Percentiles rank a stretch among this genome's conserved stretches.
These are phyloP conservation scores for Mortierella sp. DNA, from an alignment of 371 early-diverging fungal species.

Conservation along the genomic window DNA sequence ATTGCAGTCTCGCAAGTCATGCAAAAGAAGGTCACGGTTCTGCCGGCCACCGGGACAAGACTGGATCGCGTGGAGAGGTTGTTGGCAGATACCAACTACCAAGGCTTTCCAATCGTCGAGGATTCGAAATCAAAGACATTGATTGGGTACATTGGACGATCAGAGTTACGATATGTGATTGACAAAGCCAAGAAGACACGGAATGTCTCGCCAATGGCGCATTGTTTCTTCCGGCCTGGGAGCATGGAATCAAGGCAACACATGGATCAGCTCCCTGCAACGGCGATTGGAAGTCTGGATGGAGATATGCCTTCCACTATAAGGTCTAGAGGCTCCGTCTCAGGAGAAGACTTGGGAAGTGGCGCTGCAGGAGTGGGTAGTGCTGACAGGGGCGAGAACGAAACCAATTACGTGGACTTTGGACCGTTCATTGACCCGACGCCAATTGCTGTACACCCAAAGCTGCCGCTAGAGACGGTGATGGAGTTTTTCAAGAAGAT, in stretches of 20 bases:
- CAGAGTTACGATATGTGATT: slow-evolving; percentile 80
- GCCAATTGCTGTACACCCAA: slow-evolving; percentile 85
- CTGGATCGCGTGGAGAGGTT: slow-evolving; percentile 60
- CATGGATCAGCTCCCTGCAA: slow-evolving; percentile 27
- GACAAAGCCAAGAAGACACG: slow-evolving; percentile 63
- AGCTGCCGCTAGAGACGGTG: slow-evolving; percentile 86
- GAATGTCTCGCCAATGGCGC: slow-evolving; percentile 61
- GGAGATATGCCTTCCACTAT: slow-evolving; percentile 1
- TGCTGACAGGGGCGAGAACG: slow-evolving; percentile 23
- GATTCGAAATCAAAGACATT: slow-evolving; percentile 69
- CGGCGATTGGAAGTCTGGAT: slow-evolving; percentile 27
- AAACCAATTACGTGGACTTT: slow-evolving; percentile 74
- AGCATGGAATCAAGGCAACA: slow-evolving; percentile 52
- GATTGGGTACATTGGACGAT: slow-evolving; percentile 85
- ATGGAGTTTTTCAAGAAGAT: slow-evolving; percentile 93
- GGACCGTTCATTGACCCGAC: slow-evolving; percentile 84
- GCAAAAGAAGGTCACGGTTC: slow-evolving; percentile 65
- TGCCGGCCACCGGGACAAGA: slow-evolving; percentile 63
- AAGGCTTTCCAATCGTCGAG: slow-evolving; percentile 91
- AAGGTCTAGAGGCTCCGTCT: slow-evolving; percentile 1
- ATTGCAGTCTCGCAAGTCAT: slow-evolving; percentile 72
- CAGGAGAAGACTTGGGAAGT: slow-evolving; percentile 9
- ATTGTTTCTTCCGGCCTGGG: slow-evolving; percentile 67
- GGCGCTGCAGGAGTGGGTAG: slow-evolving; percentile 1
- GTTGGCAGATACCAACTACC: slow-evolving; percentile 62